Base-by-base conservation (phyloP, 345 rosid genomes). In the Barbarea vulgaris region DNA sequence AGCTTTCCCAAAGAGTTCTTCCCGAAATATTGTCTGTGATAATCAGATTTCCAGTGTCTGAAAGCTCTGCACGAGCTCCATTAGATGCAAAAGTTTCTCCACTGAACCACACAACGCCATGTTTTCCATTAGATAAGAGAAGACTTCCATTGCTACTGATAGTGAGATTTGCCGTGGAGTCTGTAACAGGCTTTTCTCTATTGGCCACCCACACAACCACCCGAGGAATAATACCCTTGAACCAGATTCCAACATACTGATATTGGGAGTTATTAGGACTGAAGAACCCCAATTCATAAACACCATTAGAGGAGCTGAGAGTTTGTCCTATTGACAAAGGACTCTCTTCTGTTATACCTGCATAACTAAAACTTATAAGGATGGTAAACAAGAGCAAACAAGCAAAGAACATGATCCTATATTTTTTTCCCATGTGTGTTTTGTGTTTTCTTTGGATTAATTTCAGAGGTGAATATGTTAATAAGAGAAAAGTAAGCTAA, bases 171-270 rank as follows among this genome's bases (percentile, higher is more conserved):
- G 74, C 69, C 2, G 36, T 27, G 4, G 56, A 33, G 44, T 65
- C 69, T 72, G 73, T 47, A 25, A 77, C 60, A 5, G 87, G 80
- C 1, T 18, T 57, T 47, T 86, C 76, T 76, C 79, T 82, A 59
- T 86, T 86, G 4, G 86, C 89, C 25, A 86, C 81, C 86, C 88
- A 85, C 12, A 81, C 80, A 48, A 75, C 75, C 8, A 57, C 70
- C 24, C 39, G 50, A 3, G 53, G 69, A 9, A 54, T 24, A 9
- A 51, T 21, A 9, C 14, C 63, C 67, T 75, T 80, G 60, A 13
- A 78, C 42, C 42, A 37, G 42, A 37, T 37, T 37, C 42, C 14
- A 39, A 39, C 44, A 39, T 39, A 39, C 44, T 39, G 15, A 37
- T 37, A 4, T 24, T 24, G 25, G 3, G 25, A 24, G 25, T 24